Base-by-base conservation (phyloP, 2,329 filamentous ascomycete genomes). In the Ceratocystis huliohia region DNA sequence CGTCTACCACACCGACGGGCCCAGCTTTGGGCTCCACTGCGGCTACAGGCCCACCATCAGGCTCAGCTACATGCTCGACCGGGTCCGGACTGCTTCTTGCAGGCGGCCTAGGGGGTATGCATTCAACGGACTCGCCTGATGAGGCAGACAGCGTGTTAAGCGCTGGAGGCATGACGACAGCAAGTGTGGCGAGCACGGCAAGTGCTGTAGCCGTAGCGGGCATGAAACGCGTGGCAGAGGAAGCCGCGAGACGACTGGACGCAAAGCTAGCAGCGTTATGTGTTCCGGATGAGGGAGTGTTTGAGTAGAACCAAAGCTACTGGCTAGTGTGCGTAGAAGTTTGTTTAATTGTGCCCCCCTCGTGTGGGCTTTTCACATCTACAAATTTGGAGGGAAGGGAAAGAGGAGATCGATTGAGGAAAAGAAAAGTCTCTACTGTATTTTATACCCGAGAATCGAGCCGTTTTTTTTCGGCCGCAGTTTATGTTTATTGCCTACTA, bases 171-270 rank as follows among this genome's bases (percentile, higher is more conserved):
- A 76, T 77, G 45, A 79, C 79, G n/a, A 77, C 75, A 41, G 74
- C 75, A 41, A 78, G 74, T 68, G 73, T 72, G 48, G 73, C 75
- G 33, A 76, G 75, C 68, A 72, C 72, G n/a, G 72, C 75, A 2
- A 77, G 74, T 28, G 75, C 79, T 1, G 77, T 77, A 1, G 80
- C 77, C 25, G 79, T 83, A 22, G 77, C 81, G 63, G 76, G 77
- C 7, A 79, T 83, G 73, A 77, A 83, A 67, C 77, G 80, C 66
- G 81, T 84, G 66, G 81, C 83, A 3, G 81, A 84, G 70, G 83
- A 86, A 69, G 75, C 87, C 66, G 82, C 81, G 28, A 75, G 77
- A 65, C 84, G 81, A 79, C 73, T 87, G 69, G 84, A 87, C 69
- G 81, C 81, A n/a, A 81, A 81, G 74, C 76, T 87, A 5, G 80